Percentiles rank a stretch among this genome's conserved stretches.
These are phyloP conservation scores for Oenanthe javanica DNA, from an alignment of 140 eudicot species.

Conservation along the genomic window DNA sequence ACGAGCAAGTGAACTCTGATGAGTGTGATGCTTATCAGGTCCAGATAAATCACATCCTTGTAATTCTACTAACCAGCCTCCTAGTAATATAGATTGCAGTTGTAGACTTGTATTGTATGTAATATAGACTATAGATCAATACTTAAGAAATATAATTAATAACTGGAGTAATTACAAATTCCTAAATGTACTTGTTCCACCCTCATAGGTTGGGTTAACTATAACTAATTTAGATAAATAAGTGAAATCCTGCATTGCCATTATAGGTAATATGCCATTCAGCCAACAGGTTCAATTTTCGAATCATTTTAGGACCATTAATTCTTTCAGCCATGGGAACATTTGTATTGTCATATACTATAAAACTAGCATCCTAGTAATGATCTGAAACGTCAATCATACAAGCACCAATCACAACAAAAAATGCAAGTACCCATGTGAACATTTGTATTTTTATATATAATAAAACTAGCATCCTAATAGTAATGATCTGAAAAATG, in stretches of 20 bases:
- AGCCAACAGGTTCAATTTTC: constrained; percentile 43
- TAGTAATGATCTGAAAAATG: constrained; percentile 4
- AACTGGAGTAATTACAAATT: not conserved
- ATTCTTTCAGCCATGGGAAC: constrained; percentile 54
- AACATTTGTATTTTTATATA: constrained; percentile 40
- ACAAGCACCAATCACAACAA: no score
- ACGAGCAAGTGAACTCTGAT: constrained; percentile 29
- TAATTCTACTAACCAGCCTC: constrained; percentile 38
- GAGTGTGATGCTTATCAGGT: constrained; percentile 38
- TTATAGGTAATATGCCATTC: not conserved
- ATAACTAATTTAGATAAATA: not conserved
- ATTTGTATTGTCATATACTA: constrained; percentile 39
- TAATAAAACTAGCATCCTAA: constrained; percentile 58
- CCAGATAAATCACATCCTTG: constrained; percentile 41
- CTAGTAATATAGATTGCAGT: constrained; percentile 23
- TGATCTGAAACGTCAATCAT: no score
- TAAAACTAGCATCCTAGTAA: no score
- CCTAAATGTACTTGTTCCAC: not conserved
- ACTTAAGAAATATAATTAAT: not conserved
- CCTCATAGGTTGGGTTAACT: not conserved
- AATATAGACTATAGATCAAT: constrained; percentile 11
- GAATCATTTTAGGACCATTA: constrained; percentile 56
- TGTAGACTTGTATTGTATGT: constrained; percentile 17
- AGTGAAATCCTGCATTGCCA: not conserved
- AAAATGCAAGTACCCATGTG: constrained; percentile 17